Evolutionary conservation across 148 eudicot genomes (phyloP), one percentile per base, ranked within the genome.

Genomic region (Nepenthes gracilis): DNA sequence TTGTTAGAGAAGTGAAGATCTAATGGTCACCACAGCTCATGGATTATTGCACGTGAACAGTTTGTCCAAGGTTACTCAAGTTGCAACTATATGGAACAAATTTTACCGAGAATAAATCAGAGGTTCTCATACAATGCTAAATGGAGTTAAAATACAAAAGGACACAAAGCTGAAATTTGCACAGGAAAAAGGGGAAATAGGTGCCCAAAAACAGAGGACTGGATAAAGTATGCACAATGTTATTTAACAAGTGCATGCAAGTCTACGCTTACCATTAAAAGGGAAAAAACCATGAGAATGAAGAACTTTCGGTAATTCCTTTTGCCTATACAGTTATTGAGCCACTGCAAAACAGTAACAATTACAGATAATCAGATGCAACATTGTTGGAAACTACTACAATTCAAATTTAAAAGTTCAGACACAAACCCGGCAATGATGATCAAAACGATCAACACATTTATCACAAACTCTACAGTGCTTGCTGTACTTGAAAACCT

Each of bases 391-490:
- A 34, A 50, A 62, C 32, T 7, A 12, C 8, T 9, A 6, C 7
- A 52, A 58, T 40, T 47, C 47, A 49, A 12, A 37, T 10, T 56
- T 8, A 62, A 59, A 40, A 60, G 47, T 38, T 35, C 35, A 55
- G n/a, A 48, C 53, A 47, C 89, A 23, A 23, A 94, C 99, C 97
- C 99, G 82, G 85, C 99, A 94, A 68, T 94, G 99, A 66, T 94
- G 99, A 81, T 94, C 99, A 64, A 94, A 94, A 59, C 69, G 67
- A 70, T 86, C 80, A 6, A 94, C 99, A 60, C 99, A 93, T 81
- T 94, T 94, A 80, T 94, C 99, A 64, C 99, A 94, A 58, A 94
- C 99, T 83, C 99, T 83, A 53, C 99, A 94, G 74, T 94, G 99
- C 73, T 94, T 94, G 85, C 99, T 94, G 78, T 89, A 89, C 89